These are phyloP conservation scores for Senna tora DNA, from an alignment of 306 rosid species.

Conservation along the genomic window DNA sequence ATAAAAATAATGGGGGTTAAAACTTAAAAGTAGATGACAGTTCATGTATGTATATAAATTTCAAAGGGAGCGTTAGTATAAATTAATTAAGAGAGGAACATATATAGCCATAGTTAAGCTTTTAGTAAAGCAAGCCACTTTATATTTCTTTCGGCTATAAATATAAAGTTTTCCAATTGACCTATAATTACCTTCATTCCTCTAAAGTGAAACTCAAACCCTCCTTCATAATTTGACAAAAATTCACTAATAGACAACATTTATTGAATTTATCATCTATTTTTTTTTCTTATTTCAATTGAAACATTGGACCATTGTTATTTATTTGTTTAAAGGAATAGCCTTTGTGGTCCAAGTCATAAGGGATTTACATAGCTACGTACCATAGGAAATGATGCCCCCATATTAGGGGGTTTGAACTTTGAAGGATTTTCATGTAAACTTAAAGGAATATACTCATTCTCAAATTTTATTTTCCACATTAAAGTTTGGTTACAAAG, in stretches of 20 bases:
- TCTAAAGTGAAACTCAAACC: not conserved
- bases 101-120: constrained; percentile 6
- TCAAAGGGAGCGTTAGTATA: not conserved
- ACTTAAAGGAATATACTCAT: too few species aligned
- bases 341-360: constrained; percentile 13
- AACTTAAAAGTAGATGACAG: constrained; percentile 8
- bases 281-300: too few species aligned
- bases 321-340: not conserved
- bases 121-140: constrained; percentile 42
- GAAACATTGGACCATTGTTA: not conserved
- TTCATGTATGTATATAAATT: not conserved
- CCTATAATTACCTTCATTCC: constrained; percentile 27
- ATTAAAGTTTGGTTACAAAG: too few species aligned
- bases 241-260: too few species aligned
- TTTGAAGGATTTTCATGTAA: not conserved
- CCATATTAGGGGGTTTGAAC: not conserved
- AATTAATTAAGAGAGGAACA: not conserved
- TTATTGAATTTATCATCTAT: too few species aligned
- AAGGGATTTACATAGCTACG: not conserved
- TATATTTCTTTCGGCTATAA: constrained; percentile 47
- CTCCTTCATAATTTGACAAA: too few species aligned
- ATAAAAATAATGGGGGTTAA: constrained; percentile 4
- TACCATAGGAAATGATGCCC: constrained; percentile 4
- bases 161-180: constrained; percentile 30
- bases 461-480: too few species aligned